Evolutionary conservation across 225 moss, liverwort and hornwort genomes (phyloP), one percentile per base, ranked within the genome.

Genomic region (Straminergon stramineum): DNA sequence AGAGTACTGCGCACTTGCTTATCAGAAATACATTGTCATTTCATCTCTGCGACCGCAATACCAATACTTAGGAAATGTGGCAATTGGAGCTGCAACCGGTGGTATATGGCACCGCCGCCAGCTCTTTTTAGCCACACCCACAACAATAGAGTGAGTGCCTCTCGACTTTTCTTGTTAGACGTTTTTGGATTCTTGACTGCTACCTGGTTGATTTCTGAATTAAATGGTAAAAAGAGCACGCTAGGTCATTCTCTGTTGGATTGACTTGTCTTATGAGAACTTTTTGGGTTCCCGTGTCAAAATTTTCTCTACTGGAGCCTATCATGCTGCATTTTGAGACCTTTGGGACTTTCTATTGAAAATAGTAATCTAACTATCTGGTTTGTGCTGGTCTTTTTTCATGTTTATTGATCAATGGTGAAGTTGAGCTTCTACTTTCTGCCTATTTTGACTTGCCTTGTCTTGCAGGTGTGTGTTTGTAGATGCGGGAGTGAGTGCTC

Each of bases 61-160:
- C 85, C 96, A 97, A 32, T 99, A 97, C 91, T 90, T 99, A 70
- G 99, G 99, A 58, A 99, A 96, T 93, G 99, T 99, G 69, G 97
- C 97, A 70, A 99, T 99, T 90, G 96, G 94, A 85, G 93, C 93
- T 92, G 99, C 99, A 83, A 99, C 97, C n/a, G 99, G 99, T 79
- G 99, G 97, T 91, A 93, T 97, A 48, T 99, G 99, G 99, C 99
- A 97, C 87, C 95, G 97, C 69, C 96, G 99, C 75, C 99, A 99
- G 90, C 97, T 99, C 41, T 99, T 99, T 91, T 74, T 99, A 89
- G 95, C 97, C 82, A 99, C 99, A 75, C 99, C 97, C 69, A 97
- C 99, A 51, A 97, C 99, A 77, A 97, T 99, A 80, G 99, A 99
- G 99, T 99, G 90, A 95, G 97, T 80, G 81, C 66, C 70, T 76